phyloP scores from a whole-genome alignment of 164 flowering plant genomes.

The Liquidambar formosana region DNA sequence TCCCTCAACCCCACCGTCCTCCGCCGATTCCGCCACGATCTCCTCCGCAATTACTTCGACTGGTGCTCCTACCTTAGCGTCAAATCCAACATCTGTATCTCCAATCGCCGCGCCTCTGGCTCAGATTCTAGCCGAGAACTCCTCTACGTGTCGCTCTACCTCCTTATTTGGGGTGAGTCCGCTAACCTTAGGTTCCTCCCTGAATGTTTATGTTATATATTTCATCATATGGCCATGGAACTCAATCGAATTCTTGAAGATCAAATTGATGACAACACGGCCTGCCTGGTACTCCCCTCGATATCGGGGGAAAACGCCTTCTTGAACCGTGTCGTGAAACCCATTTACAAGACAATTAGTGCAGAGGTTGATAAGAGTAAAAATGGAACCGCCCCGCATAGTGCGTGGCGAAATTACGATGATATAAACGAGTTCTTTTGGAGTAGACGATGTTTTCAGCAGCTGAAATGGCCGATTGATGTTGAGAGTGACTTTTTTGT shows the following conservation, averaged over 20 bases:
- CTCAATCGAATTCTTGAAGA: slow-evolving; percentile 55
- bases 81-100: slow-evolving; percentile 59
- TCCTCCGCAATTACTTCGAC: slow-evolving; percentile 46
- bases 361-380: slow-evolving; percentile 52
- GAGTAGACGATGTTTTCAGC: no score
- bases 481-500: no score
- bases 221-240: slow-evolving; percentile 72
- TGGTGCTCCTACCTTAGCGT: slow-evolving; percentile 61
- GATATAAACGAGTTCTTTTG: slow-evolving; percentile 63
- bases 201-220: no score
- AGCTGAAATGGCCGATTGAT: no score
- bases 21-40: slow-evolving; percentile 45
- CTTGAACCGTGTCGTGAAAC: slow-evolving; percentile 55
- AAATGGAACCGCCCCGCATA: no score
- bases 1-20: slow-evolving; percentile 50
- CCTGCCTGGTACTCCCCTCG: slow-evolving; percentile 49
- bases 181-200: no score
- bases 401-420: slow-evolving; percentile 65
- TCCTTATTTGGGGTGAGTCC: no score
- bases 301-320: no score
- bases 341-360: slow-evolving; percentile 50
- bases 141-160: no score
- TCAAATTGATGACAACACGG: slow-evolving; percentile 60
- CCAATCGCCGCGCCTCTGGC: slow-evolving; percentile 27
- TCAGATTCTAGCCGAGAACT: slow-evolving; percentile 38